These are phyloP conservation scores for Suhomyces chickasaworum DNA, from an alignment of 1,139 yeast genomes.

Conservation along the genomic window DNA sequence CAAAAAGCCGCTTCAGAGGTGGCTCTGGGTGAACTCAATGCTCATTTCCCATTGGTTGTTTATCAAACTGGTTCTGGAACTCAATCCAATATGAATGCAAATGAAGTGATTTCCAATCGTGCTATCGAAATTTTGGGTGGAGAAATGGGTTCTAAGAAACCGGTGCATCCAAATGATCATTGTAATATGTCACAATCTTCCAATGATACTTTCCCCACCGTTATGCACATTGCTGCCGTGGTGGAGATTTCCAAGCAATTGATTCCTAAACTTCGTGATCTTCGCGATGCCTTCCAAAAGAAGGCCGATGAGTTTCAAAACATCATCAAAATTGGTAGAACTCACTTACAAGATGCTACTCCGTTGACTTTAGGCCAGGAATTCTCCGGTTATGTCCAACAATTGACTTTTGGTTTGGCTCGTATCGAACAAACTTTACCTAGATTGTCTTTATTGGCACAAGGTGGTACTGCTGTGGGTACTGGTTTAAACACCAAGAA, in stretches of 20 bases:
- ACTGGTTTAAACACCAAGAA: conserved; percentile 93
- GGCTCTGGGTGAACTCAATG: conserved; percentile 84
- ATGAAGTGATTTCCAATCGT: conserved; percentile 96
- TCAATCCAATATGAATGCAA: conserved; percentile 98
- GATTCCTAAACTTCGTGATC: conserved; percentile 74
- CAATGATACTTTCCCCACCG: conserved; percentile 98
- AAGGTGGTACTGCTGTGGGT: conserved; percentile 99
- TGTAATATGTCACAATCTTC: conserved; percentile 98
- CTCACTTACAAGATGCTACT: conserved; percentile 98
- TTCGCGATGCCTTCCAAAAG: conserved; percentile 73
- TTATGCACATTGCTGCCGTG: conserved; percentile 99
- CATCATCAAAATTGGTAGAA: conserved; percentile 97
- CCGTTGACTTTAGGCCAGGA: conserved; percentile 98
- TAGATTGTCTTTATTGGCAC: conserved; percentile 81
- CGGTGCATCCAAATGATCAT: conserved; percentile 98
- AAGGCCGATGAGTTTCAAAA: conserved; percentile 81
- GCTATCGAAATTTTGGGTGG: conserved; percentile 97
- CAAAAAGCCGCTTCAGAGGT: conserved; percentile 96
- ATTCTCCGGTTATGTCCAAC: conserved; percentile 95
- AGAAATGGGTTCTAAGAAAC: conserved; percentile 81
- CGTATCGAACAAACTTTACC: conserved; percentile 80
- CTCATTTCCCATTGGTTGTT: conserved; percentile 95
- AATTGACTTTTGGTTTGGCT: conserved; percentile 84
- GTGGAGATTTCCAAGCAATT: conserved; percentile 75
- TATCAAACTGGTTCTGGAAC: conserved; percentile 99